Evolutionary conservation across 2,329 filamentous ascomycete genomes (phyloP), one percentile per base, ranked within the genome.

Genomic region (Venturia oleaginea): DNA sequence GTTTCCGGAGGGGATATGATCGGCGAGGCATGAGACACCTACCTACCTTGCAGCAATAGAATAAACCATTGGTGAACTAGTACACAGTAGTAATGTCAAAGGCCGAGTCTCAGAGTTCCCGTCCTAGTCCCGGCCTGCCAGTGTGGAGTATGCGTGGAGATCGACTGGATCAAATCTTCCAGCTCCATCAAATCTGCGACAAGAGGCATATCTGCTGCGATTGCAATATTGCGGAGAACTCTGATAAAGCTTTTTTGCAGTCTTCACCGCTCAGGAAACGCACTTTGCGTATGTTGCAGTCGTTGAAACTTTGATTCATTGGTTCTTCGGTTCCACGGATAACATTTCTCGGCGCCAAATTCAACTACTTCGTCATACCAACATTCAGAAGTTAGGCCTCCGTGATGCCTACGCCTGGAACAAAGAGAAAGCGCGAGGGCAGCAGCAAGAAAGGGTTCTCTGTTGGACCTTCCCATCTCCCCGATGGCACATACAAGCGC

Each of bases 391-490:
- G n/a, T 11, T 27, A 11, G 15, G 13, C 51, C 27, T 22, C 27
- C 27, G 34, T 19, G 19, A 57, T 57, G 51, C 34, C 51, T 19
- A 57, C 51, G 3, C 2, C 51, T 10, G 64, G 40, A 8, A 62
- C 24, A 11, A 64, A 65, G 22, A 43, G 57, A 32, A 64, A 65
- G 61, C 37, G 59, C 34, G 51, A 40, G 22, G 24, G 30, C 22
- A 43, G 30, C 46, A 64, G 51, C 42, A 54, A 38, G 15, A 88
- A 89, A 69, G 91, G 90, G 61, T 97, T 97, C 78, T 84, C 84
- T 48, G 89, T 97, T 65, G 93, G 92, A 0, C 92, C 93, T 37
- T 89, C 89, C 43, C 96, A 97, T 74, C 81, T 97, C 32, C 93
- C 93, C 48, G 92, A 97, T 74, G 92, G 93, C 64, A 88, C 88